Base-by-base conservation (phyloP, 768 basidiomycete species). In the Rhodotorula babjevae region DNA sequence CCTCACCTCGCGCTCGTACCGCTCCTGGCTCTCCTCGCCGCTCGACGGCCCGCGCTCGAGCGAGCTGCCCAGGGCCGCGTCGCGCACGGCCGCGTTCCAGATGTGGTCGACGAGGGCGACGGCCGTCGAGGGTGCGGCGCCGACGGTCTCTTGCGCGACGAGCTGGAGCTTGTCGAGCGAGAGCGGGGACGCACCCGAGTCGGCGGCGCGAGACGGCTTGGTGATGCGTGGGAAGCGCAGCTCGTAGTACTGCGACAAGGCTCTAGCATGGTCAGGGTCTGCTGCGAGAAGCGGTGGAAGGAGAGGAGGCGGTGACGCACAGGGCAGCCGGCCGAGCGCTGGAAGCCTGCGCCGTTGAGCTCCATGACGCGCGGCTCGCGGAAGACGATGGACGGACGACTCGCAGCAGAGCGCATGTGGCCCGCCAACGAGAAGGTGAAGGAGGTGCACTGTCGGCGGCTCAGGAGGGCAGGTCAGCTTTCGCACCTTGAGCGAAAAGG, bases 201-300 rank as follows among this genome's bases (percentile, higher is more conserved):
- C 81, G 21, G 65, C 81, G 6, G 19, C 2, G 27, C 69, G 73
- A 4, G 46, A 36, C n/a, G 33, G 21, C 78, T 93, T 93, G 47
- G 85, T 84, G 44, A 94, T 84, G 61, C 93, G 84, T 0, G 93
- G 91, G 79, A 90, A 94, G 31, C 93, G 88, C 10, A 93, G 83
- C 74, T 90, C 90, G 78, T 93, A 93, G 77, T 88, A 84, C 91
- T 92, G 68, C 71, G 27, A 50, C 49, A 19, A 2, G 3, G 12
- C 42, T 7, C 42, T 8, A 46, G 44, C 19, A 50, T 3, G 19
- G 49, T 50, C 49, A 50, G 49, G 19, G 9, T 23, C 8, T 23
- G 49, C 2, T 12, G 46, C 5, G 15, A 2, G 29, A 31, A 4
- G 15, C 0, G 18, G n/a, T n/a, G n/a, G n/a, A n/a, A 53, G 31